Evolutionary conservation across 768 basidiomycete genomes (phyloP).

Genomic region (Exidia glandulosa): DNA sequence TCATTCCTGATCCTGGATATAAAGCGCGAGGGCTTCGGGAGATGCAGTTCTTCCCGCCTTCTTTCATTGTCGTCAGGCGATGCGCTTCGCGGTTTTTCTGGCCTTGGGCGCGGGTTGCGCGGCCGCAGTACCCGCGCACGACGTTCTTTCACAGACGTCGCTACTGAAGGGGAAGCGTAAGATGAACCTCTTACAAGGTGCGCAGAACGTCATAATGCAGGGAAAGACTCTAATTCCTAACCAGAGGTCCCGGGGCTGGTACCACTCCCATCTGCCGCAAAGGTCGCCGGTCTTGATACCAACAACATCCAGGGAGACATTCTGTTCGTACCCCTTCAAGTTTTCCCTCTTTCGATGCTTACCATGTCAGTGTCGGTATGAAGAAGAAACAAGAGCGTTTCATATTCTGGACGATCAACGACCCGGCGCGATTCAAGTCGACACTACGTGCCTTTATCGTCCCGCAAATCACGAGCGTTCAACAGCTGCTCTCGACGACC

Average conservation of each 20-base stretch:
- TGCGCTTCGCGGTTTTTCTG: no score
- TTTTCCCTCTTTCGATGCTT: background rate
- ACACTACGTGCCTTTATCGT: slow-evolving; percentile 2
- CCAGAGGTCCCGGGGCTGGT: background rate
- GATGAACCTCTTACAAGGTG: no score
- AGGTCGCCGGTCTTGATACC: slow-evolving; percentile 1
- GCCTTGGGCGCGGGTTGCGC: no score
- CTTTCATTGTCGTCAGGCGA: no score
- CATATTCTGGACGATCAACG: slow-evolving; percentile 15
- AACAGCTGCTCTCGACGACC: slow-evolving; percentile 1
- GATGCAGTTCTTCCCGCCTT: no score
- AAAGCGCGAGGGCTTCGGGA: no score
- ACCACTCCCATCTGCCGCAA: background rate
- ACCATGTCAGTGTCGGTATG: slow-evolving; percentile 12
- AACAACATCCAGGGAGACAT: slow-evolving; percentile 10
- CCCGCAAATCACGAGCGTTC: slow-evolving; percentile 3
- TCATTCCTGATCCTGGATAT: no score
- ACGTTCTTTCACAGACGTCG: no score
- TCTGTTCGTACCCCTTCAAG: background rate
- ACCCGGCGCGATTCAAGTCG: slow-evolving; percentile 9
- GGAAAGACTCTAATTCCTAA: no score
- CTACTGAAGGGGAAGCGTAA: no score
- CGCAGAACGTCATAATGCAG: no score
- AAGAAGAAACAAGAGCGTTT: slow-evolving; percentile 13
- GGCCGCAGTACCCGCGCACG: no score